Base-by-base conservation (phyloP, 2,329 filamentous ascomycete genomes). In the Colletotrichum sp. region DNA sequence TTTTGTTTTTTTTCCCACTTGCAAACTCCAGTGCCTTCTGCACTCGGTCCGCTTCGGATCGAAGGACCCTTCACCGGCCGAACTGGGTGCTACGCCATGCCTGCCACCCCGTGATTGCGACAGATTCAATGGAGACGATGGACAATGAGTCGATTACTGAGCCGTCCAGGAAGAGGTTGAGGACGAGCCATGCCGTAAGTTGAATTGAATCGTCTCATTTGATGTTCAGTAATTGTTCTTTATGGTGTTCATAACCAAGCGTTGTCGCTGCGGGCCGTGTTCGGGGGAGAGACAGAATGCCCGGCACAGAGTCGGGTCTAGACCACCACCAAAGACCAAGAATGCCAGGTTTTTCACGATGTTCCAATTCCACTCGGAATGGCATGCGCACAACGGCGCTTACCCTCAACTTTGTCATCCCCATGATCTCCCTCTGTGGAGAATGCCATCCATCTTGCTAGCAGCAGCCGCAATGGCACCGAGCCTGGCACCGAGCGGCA, bases 131-230 rank as follows among this genome's bases (percentile, higher is more conserved):
- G 58, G 72, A 74, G 61, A 67, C 59, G 58, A 75, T 81, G 76
- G 79, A 83, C 55, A 77, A 80, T 73, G 76, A 78, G 54, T 51
- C 76, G 63, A 69, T 59, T 36, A 73, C 75, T 59, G 82, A 84
- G 76, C 80, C 81, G 61, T 66, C 79, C 31, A 82, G 84, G 68
- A 86, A 86, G 77, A 82, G 84, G 55, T 77, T 86, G 69, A 80
- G 84, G 67, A 85, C 84, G 27, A 85, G 83, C 54, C 84, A 86
- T 80, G 84, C 84, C 31, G 71, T 71, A 76, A 79, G 83, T 79
- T 62, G 31, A 6, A 12, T 29, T 11, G 16, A 13, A 29, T 31
- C 11, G n/a, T 36, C 13, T 51, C 43, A 0, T 38, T n/a, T 27
- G 8, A 43, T 21, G 6, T 11, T 54, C 16, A 21, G 27, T 38